Percentiles rank a stretch among this genome's conserved stretches.
These are phyloP conservation scores for Debaryomyces sp. DNA, from an alignment of 1,139 yeast genomes.

Conservation along the genomic window DNA sequence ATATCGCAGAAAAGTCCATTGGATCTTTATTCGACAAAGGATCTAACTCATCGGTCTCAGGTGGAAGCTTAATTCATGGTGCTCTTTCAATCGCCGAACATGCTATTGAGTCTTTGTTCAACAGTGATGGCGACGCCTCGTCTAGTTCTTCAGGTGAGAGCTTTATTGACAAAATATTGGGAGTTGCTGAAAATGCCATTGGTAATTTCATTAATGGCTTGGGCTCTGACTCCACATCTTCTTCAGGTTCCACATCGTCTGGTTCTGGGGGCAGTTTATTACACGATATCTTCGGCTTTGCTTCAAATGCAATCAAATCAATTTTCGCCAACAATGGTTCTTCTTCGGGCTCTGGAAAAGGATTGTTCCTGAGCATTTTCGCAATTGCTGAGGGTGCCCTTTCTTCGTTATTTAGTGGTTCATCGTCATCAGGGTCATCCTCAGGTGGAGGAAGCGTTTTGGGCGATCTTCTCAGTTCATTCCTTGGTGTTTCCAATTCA, in stretches of 20 bases:
- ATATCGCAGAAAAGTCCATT: conserved; percentile 12
- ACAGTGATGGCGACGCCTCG: background rate
- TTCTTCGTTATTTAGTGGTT: conserved; percentile 10
- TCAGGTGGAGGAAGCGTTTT: conserved; percentile 20
- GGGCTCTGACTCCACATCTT: conserved; percentile 11
- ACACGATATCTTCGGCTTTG: conserved; percentile 18
- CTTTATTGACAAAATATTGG: conserved; percentile 6
- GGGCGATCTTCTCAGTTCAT: conserved; percentile 22
- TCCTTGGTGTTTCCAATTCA: conserved; percentile 19
- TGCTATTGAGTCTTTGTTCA: conserved; percentile 3
- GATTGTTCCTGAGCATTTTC: conserved; percentile 13
- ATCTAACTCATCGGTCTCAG: conserved; percentile 8
- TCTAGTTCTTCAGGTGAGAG: conserved; percentile 6
- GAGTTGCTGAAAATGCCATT: conserved; percentile 9
- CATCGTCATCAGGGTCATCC: conserved; percentile 1
- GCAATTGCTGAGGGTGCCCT: conserved; percentile 11
- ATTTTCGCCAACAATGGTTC: conserved; percentile 15
- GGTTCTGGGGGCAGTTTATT: conserved; percentile 16
- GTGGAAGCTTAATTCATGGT: conserved; percentile 8
- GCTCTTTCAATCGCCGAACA: conserved; percentile 7
- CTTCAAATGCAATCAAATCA: conserved; percentile 18
- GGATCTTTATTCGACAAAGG: background rate
- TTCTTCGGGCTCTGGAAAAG: conserved; percentile 9
- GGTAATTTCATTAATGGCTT: conserved; percentile 16
- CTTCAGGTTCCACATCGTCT: conserved; percentile 13